A percentile compares a stretch with the other conserved stretches of the same genome.
phyloP scores from a whole-genome alignment of 257 asterid genomes.

The Ilex asprella region DNA sequence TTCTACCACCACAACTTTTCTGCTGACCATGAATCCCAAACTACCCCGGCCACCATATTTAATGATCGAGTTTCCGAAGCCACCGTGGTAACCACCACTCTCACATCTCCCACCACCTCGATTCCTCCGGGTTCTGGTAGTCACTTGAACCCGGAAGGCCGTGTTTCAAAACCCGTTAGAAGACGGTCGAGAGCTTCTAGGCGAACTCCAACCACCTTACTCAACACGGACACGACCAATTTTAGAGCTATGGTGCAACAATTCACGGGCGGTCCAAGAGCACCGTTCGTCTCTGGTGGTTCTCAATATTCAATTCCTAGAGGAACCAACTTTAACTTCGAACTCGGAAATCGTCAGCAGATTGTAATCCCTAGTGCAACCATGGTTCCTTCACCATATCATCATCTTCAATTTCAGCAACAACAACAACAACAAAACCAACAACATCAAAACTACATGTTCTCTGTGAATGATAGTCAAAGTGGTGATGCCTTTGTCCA shows the following conservation, averaged over 20 bases:
- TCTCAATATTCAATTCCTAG: neutral
- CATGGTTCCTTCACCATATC: no score
- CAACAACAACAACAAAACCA: neutral
- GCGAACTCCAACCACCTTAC: conserved; percentile 49
- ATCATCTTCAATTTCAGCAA: no score
- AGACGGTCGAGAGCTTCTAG: conserved; percentile 42
- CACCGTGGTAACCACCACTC: no score
- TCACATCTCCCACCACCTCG: no score
- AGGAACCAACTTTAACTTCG: neutral
- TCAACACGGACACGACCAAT: conserved; percentile 52
- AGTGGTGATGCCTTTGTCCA: neutral
- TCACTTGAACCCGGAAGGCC: conserved; percentile 24
- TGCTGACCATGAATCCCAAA: no score
- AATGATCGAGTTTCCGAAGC: no score
- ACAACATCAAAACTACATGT: neutral
- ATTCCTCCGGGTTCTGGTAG: no score
- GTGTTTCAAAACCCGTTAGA: conserved; percentile 33
- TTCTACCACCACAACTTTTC: no score
- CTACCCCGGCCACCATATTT: no score
- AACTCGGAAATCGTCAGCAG: neutral
- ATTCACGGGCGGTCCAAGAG: conserved; percentile 28
- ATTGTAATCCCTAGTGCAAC: no score
- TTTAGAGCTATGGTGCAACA: conserved; percentile 57
- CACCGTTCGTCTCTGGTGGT: neutral
- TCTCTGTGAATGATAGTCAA: neutral